Conservation (phyloP, 2,329 filamentous ascomycete genomes). For the Domatiomyces catenatus region DNA sequence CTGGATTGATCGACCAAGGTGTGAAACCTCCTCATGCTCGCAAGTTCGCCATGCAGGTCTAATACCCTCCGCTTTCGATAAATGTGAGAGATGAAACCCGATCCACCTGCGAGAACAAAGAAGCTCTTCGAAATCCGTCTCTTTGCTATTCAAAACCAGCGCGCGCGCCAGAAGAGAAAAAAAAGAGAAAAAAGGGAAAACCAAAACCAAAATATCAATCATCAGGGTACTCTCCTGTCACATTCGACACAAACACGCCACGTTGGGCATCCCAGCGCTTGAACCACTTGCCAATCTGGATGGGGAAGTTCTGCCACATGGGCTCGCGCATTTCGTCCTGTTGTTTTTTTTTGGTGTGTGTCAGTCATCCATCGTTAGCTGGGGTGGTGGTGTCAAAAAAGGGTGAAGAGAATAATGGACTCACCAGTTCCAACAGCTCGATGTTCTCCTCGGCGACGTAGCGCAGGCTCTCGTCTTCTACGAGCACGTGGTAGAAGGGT, state of each 20-base stretch:
- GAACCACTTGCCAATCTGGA: constrained; percentile 63
- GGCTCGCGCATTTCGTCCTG: constrained; percentile 38
- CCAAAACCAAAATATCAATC: constrained; percentile 36
- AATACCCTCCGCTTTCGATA: no score
- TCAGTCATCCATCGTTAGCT: background rate
- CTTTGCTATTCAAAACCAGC: no score
- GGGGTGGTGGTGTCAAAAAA: background rate
- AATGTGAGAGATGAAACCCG: no score
- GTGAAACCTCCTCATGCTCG: no score
- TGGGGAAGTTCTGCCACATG: constrained; percentile 9
- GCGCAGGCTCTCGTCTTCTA: constrained; percentile 51
- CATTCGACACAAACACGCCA: constrained; percentile 68
- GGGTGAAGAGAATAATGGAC: background rate
- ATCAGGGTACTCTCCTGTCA: constrained; percentile 69
- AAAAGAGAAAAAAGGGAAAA: no score
- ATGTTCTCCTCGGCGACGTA: constrained; percentile 77
- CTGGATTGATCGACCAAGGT: no score
- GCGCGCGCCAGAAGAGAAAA: no score
- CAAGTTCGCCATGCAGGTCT: no score
- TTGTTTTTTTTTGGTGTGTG: no score
- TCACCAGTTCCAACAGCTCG: constrained; percentile 33
- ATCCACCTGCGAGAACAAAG: no score
- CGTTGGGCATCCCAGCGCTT: constrained; percentile 59
- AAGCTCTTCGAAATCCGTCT: no score
- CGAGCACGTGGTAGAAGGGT: constrained; percentile 75